Evolutionary conservation across 169 alveolate genomes (phyloP).

Genomic region (Plasmodium blacklocki): DNA sequence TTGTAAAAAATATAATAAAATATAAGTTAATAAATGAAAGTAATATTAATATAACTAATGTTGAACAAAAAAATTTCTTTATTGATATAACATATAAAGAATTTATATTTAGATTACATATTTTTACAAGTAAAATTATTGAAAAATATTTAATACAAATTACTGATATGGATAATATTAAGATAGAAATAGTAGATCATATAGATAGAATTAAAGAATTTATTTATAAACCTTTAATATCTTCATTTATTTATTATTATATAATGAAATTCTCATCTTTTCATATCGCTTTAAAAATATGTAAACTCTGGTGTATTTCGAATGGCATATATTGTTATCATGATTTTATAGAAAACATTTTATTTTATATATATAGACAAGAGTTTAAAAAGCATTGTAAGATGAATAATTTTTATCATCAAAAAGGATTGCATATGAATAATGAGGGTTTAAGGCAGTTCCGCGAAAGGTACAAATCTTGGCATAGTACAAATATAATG

Average conservation of each 20-base stretch:
- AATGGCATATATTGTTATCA: constrained; percentile 13
- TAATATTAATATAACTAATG: neutral
- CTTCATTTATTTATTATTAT: constrained; percentile 36
- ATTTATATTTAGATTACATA: constrained; percentile 15
- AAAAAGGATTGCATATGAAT: neutral
- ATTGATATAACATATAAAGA: constrained; percentile 4
- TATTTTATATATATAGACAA: constrained; percentile 23
- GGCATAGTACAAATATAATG: too few relatives aligned
- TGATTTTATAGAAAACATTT: constrained; percentile 33
- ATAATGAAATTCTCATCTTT: constrained; percentile 38
- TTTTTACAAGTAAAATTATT: constrained; percentile 18
- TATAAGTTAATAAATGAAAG: neutral
- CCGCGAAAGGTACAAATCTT: too few relatives aligned
- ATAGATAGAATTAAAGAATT: constrained; percentile 8
- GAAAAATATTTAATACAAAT: constrained; percentile 42
- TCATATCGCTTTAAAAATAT: constrained; percentile 32
- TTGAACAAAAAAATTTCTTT: constrained; percentile 22
- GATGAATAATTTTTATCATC: neutral
- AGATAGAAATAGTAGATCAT: constrained; percentile 18
- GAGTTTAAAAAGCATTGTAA: constrained; percentile 25
- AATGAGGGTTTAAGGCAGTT: neutral
- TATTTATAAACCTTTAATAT: constrained; percentile 36
- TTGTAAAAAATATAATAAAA: constrained; percentile 22
- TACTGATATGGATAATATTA: constrained; percentile 20
- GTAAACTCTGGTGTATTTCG: constrained; percentile 33